Evolutionary conservation across 805 yeast genomes (phyloP).

Genomic region (Teunomyces funiuensis): DNA sequence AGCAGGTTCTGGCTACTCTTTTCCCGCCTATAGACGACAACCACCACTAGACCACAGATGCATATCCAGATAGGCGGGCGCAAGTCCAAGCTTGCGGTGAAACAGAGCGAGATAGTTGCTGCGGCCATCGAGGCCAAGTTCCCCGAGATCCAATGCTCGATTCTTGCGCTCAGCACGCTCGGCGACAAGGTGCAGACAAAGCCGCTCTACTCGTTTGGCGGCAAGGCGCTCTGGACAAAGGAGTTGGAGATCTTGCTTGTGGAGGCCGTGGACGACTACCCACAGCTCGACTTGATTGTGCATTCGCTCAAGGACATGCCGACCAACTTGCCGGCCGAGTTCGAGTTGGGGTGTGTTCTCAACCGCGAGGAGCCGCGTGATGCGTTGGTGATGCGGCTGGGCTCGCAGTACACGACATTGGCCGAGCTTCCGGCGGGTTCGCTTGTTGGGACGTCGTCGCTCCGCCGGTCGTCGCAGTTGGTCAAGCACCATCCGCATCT

Average conservation of each 20-base stretch:
- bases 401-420: conserved; percentile 61
- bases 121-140: conserved; percentile 54
- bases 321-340: conserved; percentile 84
- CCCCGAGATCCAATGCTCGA: conserved; percentile 70
- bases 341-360: conserved; percentile 83
- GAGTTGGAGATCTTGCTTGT: conserved; percentile 82
- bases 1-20: not conserved
- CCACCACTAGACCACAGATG: conserved; percentile 19
- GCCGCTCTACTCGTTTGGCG: conserved; percentile 93
- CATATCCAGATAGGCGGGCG: conserved; percentile 77
- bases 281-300: conserved; percentile 82
- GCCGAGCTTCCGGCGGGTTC: conserved; percentile 81
- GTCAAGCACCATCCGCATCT: conserved; percentile 75
- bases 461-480: conserved; percentile 90
- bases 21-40: not conserved
- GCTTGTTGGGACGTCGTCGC: conserved; percentile 91
- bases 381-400: conserved; percentile 74
- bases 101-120: conserved; percentile 77
- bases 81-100: conserved; percentile 81
- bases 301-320: conserved; percentile 95
- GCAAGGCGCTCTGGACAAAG: conserved; percentile 94
- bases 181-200: conserved; percentile 86
- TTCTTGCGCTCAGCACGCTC: conserved; percentile 77
- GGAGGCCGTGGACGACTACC: conserved; percentile 57
- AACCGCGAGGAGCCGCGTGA: conserved; percentile 92